A percentile compares a stretch with the other conserved stretches of the same genome.
Conservation (phyloP, 257 asterid genomes). For the Voacanga thouarsii region DNA sequence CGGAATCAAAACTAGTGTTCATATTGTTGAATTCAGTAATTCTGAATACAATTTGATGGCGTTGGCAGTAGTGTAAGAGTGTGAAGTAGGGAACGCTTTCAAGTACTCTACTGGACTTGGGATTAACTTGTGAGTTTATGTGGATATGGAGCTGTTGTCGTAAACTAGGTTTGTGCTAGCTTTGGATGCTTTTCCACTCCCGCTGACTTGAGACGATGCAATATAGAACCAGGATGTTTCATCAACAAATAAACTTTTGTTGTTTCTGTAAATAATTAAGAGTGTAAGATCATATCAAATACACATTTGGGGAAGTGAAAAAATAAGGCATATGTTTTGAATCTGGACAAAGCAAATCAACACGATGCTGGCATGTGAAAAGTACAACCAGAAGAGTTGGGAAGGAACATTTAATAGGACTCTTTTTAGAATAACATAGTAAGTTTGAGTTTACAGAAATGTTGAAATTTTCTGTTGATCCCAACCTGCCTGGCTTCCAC, state of each 20-base stretch:
- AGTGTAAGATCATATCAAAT: not conserved
- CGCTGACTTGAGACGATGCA: not conserved
- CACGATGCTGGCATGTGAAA: not conserved
- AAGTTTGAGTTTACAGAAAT: not conserved
- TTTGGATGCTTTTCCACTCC: not conserved
- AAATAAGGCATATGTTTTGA: not conserved
- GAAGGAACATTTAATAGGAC: not conserved
- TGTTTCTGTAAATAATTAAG: too few relatives aligned
- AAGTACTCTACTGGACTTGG: not conserved
- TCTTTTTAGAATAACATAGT: not conserved
- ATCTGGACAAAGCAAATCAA: not conserved
- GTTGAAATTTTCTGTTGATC: not conserved
- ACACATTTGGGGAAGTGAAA: not conserved
- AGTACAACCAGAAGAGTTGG: not conserved
- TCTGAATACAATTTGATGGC: not conserved
- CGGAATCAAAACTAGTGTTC: not conserved
- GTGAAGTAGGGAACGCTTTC: not conserved
- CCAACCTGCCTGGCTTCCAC: not conserved
- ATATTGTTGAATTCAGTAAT: not conserved
- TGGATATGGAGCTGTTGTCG: not conserved
- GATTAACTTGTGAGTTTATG: not conserved
- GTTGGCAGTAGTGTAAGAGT: not conserved
- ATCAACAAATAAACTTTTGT: not conserved
- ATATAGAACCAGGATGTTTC: not conserved
- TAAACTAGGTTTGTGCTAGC: not conserved